Evolutionary conservation across 2,329 filamentous ascomycete genomes (phyloP).

Genomic region (Sphaerulina vaccinii): DNA sequence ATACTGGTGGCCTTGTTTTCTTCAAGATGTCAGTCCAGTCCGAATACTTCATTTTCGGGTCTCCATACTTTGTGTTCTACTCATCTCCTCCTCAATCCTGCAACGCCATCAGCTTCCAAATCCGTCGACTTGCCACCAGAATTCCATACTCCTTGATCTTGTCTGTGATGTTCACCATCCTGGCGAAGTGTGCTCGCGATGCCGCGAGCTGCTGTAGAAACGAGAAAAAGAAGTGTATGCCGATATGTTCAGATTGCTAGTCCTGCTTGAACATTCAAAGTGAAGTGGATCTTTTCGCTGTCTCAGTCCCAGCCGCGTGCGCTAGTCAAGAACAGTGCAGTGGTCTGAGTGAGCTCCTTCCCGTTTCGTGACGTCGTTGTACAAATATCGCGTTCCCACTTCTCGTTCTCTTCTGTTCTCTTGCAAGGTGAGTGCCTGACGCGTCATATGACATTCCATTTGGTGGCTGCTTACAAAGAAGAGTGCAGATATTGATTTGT

Average conservation of each 20-base stretch:
- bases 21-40: constrained; percentile 47
- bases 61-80: constrained; percentile 89
- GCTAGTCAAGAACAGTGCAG: background rate
- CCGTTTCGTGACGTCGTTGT: background rate
- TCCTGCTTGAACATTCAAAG: background rate
- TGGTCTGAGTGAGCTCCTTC: background rate
- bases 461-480: too few relatives aligned
- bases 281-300: background rate
- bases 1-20: constrained; percentile 99
- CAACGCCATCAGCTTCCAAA: constrained; percentile 16
- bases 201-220: constrained; percentile 10
- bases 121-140: background rate
- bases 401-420: background rate
- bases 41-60: constrained; percentile 1
- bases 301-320: background rate
- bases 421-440: constrained; percentile 1
- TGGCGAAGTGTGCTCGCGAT: constrained; percentile 32
- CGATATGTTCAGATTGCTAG: background rate
- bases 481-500: background rate
- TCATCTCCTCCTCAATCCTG: constrained; percentile 99
- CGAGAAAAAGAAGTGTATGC: background rate
- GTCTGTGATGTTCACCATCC: constrained; percentile 98
- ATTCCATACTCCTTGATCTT: constrained; percentile 94
- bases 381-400: background rate
- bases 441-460: background rate